Conservation (phyloP, 371 early-diverging fungal species). For the Apophysomyces sp. region DNA sequence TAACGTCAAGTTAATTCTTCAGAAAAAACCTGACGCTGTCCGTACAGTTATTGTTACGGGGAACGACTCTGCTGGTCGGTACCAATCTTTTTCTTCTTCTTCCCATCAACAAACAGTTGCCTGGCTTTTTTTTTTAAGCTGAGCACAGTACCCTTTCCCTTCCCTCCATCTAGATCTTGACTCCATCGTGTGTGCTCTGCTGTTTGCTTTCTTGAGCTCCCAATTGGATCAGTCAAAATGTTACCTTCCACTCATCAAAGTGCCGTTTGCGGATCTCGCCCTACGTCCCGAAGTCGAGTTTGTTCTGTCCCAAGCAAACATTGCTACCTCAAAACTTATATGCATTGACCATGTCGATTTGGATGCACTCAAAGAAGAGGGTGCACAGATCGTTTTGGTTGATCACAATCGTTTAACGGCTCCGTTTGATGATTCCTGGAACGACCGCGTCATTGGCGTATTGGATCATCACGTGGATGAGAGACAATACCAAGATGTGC, state of each 20-base stretch:
- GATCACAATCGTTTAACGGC: constrained; percentile 65
- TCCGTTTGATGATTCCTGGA: constrained; percentile 29
- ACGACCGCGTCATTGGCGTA: constrained; percentile 50
- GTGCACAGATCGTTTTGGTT: constrained; percentile 41
- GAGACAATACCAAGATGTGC: constrained; percentile 29
- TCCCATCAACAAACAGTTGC: no score
- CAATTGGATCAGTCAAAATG: constrained; percentile 9
- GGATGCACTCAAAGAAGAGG: constrained; percentile 11
- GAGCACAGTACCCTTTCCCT: no score
- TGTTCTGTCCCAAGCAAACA: constrained; percentile 34
- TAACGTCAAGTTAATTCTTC: not conserved
- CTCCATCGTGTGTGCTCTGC: constrained; percentile 61
- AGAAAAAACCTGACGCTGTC: not conserved
- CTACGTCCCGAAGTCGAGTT: constrained; percentile 66
- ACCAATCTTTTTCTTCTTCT: not conserved
- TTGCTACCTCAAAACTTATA: constrained; percentile 22
- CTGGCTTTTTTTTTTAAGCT: not conserved
- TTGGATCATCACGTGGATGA: constrained; percentile 81
- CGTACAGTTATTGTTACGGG: constrained; percentile 53
- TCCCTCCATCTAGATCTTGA: constrained; percentile 68
- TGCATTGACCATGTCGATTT: constrained; percentile 28
- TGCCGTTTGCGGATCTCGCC: constrained; percentile 57
- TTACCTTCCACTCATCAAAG: constrained; percentile 60
- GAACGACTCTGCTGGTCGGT: constrained; percentile 71
- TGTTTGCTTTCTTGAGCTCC: constrained; percentile 51